Conservation (phyloP, 1,139 yeast species). For the Saccharomycopsis phalli region DNA sequence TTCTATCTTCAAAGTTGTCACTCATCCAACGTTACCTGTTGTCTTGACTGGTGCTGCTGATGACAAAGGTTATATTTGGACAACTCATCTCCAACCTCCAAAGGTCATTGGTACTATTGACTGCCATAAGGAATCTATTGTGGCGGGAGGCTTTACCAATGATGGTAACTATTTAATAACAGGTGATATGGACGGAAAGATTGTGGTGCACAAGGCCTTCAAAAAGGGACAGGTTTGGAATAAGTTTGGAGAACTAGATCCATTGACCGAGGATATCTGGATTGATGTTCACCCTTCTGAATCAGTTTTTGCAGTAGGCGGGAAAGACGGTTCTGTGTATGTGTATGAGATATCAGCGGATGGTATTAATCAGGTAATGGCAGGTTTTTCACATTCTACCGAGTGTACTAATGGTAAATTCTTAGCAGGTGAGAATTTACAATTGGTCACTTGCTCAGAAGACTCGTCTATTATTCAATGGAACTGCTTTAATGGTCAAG, state of each 20-base stretch:
- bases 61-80: constrained; percentile 83
- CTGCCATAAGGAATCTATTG: constrained; percentile 83
- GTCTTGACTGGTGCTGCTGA: constrained; percentile 90
- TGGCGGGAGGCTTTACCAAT: constrained; percentile 71
- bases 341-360: constrained; percentile 65
- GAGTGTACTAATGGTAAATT: constrained; percentile 78
- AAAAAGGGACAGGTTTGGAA: constrained; percentile 82
- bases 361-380: constrained; percentile 60
- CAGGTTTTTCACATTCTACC: constrained; percentile 70
- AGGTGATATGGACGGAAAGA: constrained; percentile 90
- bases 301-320: constrained; percentile 86
- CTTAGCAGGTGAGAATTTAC: constrained; percentile 50
- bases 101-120: constrained; percentile 62
- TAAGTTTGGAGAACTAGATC: constrained; percentile 62
- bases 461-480: constrained; percentile 83
- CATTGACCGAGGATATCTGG: constrained; percentile 77
- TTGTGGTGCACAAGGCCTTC: constrained; percentile 61
- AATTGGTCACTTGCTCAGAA: constrained; percentile 74
- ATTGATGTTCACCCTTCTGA: constrained; percentile 69
- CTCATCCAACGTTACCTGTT: constrained; percentile 77
- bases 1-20: constrained; percentile 67
- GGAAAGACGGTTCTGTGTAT: constrained; percentile 91
- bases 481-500: constrained; percentile 77
- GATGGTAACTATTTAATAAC: constrained; percentile 78
- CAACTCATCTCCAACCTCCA: constrained; percentile 79